Percentiles rank a stretch among this genome's conserved stretches.
These are phyloP conservation scores for Amphirosellinia nigrospora DNA, from an alignment of 495 filamentous ascomycete species.

Conservation along the genomic window DNA sequence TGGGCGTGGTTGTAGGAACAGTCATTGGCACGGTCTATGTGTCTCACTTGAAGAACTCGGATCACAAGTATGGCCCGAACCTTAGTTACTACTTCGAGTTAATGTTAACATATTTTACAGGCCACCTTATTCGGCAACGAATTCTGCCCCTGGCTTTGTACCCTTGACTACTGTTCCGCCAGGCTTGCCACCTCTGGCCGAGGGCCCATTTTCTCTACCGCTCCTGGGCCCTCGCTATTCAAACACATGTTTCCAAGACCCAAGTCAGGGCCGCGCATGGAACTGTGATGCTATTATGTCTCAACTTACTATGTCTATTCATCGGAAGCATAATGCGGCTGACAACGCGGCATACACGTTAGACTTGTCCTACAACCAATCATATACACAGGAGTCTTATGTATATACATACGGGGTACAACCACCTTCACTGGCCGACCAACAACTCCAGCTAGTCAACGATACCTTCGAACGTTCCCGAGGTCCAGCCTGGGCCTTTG, in stretches of 20 bases:
- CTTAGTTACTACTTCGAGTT: not conserved
- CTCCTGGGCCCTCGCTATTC: slow-evolving; percentile 60
- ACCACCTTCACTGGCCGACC: slow-evolving; percentile 61
- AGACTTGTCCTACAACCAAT: slow-evolving; percentile 42
- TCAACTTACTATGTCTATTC: slow-evolving; percentile 42
- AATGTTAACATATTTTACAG: slow-evolving; percentile 30
- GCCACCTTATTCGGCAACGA: slow-evolving; percentile 20
- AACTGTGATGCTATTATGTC: slow-evolving; percentile 58
- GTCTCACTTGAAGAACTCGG: slow-evolving; percentile 30
- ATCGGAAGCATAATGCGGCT: slow-evolving; percentile 24
- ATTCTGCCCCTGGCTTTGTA: slow-evolving; percentile 67
- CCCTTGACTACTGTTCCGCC: slow-evolving; percentile 64
- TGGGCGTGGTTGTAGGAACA: slow-evolving; percentile 69
- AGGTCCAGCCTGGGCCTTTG: slow-evolving; percentile 80
- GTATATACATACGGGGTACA: slow-evolving; percentile 75
- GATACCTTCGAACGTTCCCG: slow-evolving; percentile 64
- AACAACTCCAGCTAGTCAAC: slow-evolving; percentile 64
- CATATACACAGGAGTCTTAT: slow-evolving; percentile 41
- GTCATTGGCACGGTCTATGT: slow-evolving; percentile 49
- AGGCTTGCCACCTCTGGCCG: slow-evolving; percentile 64
- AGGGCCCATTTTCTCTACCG: slow-evolving; percentile 70
- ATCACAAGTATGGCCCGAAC: slow-evolving; percentile 25
- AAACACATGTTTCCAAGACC: slow-evolving; percentile 69
- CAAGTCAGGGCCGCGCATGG: slow-evolving; percentile 70
- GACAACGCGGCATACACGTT: slow-evolving; percentile 41